A percentile compares a stretch with the other conserved stretches of the same genome.
These are phyloP conservation scores for Cylindrodendrum hubeiense DNA, from an alignment of 2,329 filamentous ascomycete genomes.

Conservation along the genomic window DNA sequence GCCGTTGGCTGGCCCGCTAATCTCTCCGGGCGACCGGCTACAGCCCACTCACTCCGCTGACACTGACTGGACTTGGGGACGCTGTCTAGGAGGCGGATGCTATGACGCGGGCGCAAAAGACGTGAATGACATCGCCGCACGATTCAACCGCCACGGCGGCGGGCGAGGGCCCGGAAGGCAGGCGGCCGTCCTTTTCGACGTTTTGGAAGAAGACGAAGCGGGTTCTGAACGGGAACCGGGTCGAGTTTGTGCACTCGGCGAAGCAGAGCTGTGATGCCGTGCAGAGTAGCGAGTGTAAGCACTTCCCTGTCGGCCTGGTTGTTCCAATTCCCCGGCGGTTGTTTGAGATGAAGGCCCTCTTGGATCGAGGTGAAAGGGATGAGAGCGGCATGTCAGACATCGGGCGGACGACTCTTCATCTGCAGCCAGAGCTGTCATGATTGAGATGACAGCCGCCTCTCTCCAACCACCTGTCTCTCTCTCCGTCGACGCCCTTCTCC, in stretches of 20 bases:
- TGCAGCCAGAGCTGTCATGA: not conserved
- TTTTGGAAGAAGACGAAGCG: slow-evolving; percentile 62
- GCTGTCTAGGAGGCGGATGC: not conserved
- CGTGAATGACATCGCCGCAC: slow-evolving; percentile 21
- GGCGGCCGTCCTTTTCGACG: slow-evolving; percentile 59
- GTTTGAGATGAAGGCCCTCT: not conserved
- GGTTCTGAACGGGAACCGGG: slow-evolving; percentile 40
- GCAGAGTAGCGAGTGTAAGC: slow-evolving; percentile 44
- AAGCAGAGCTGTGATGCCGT: slow-evolving; percentile 7
- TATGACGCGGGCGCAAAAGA: slow-evolving; percentile 2
- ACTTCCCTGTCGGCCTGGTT: not conserved
- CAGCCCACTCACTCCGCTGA: slow-evolving; percentile 3
- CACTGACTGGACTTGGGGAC: not conserved
- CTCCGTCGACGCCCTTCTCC: not conserved
- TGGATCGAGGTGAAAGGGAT: not conserved
- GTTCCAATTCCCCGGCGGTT: not conserved
- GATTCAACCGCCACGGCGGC: slow-evolving; percentile 28
- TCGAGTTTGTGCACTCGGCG: slow-evolving; percentile 30
- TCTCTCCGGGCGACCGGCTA: slow-evolving; percentile 7
- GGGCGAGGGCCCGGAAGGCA: slow-evolving; percentile 29
- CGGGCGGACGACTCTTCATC: not conserved
- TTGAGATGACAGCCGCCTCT: not conserved
- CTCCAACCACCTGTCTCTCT: not conserved
- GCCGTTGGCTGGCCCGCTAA: not conserved
- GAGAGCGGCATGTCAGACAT: not conserved